Base-by-base conservation (phyloP, 495 filamentous ascomycete genomes). In the Beverwykella pulmonaria region DNA sequence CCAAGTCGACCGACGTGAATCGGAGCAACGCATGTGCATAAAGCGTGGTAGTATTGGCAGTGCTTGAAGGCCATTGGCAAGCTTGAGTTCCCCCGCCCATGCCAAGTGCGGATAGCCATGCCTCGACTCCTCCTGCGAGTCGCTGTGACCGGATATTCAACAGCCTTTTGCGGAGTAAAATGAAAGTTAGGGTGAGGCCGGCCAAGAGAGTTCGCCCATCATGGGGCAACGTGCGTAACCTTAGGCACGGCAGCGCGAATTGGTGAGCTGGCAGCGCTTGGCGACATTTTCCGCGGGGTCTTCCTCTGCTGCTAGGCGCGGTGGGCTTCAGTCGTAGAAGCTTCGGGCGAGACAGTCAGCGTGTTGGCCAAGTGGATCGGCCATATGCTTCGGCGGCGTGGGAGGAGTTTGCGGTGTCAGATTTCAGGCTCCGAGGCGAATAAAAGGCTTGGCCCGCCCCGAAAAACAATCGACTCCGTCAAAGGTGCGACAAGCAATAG, bases 281-380 rank as follows among this genome's bases (percentile, higher is more conserved):
- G 49, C 46, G 19, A 19, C 23, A 27, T 59, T 54, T 55, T 58
- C 55, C 54, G 52, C 63, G 32, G 41, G 23, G 25, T 32, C 15
- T 44, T n/a, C 39, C 17, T 44, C 39, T 44, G 39, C 15, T 15
- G 15, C 63, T 60, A 9, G 56, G 64, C 64, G 52, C 64, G 53
- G 32, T 50, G 64, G 61, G 64, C 64, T 67, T 61, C 36, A 46
- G 36, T 14, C 27, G 52, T 20, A 59, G 65, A 68, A 68, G 65
- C 65, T 46, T 63, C 34, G 8, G 29, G 12, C 59, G 65, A 68
- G 59, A 68, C 65, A 27, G 32, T 46, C 22, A 26, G 53, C 47
- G 65, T 68, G 46, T 63, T 58, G 59, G 58, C 58, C 57, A 56
- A 57, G 64, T 55, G 50, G 49, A 57, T 34, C 39, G 17, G 36